These are phyloP conservation scores for Epichloe uncinata DNA, from an alignment of 2,329 filamentous ascomycete species.

Conservation along the genomic window DNA sequence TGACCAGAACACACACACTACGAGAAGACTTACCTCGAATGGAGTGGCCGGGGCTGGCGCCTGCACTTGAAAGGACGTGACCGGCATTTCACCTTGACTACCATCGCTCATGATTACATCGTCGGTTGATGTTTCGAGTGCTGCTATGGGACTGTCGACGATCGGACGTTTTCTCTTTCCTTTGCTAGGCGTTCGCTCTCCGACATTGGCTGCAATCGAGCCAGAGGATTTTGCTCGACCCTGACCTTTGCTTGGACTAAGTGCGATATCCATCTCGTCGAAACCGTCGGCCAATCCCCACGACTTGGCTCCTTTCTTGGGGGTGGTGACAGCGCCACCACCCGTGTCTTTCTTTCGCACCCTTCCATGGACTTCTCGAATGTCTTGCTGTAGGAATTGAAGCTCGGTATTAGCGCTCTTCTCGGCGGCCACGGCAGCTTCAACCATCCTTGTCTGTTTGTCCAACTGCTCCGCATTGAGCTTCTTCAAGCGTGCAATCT, in stretches of 20 bases:
- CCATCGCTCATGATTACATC: slow-evolving; percentile 26
- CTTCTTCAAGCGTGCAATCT: slow-evolving; percentile 48
- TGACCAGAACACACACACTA: not conserved
- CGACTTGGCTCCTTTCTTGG: slow-evolving; percentile 43
- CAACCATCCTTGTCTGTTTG: slow-evolving; percentile 49
- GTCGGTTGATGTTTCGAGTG: slow-evolving; percentile 39
- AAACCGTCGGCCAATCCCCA: slow-evolving; percentile 62
- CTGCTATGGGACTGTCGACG: slow-evolving; percentile 52
- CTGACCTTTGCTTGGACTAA: slow-evolving; percentile 39
- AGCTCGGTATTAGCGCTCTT: slow-evolving; percentile 55
- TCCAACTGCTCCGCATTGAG: slow-evolving; percentile 49
- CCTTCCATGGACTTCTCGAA: slow-evolving; percentile 43
- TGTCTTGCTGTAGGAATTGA: slow-evolving; percentile 59
- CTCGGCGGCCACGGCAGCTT: slow-evolving; percentile 50
- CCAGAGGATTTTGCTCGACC: slow-evolving; percentile 26
- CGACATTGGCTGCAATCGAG: slow-evolving; percentile 29
- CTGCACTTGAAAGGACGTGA: slow-evolving; percentile 10
- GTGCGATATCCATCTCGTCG: slow-evolving; percentile 48
- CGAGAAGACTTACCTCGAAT: slow-evolving; percentile 30
- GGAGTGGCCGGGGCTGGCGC: slow-evolving; percentile 17
- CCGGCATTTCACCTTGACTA: slow-evolving; percentile 7
- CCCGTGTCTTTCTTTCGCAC: slow-evolving; percentile 32
- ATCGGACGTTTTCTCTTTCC: slow-evolving; percentile 56
- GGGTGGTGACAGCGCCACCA: slow-evolving; percentile 32
- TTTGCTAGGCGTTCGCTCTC: slow-evolving; percentile 49